These are phyloP conservation scores for Oryza punctata DNA, from an alignment of 176 grass and related monocot species.

Conservation along the genomic window DNA sequence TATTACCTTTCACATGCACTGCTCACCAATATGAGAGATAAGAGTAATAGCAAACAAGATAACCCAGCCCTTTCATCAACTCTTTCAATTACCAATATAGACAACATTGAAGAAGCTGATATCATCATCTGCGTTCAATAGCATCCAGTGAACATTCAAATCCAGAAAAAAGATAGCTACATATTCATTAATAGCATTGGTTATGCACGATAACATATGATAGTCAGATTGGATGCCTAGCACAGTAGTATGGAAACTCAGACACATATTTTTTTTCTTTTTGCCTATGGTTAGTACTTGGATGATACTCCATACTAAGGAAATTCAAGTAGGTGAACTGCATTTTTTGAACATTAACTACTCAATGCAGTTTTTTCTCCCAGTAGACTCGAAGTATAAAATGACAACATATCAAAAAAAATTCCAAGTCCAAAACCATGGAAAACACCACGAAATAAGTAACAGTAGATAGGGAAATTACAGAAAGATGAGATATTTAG, in stretches of 20 bases:
- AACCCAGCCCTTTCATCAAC: slow-evolving; percentile 76
- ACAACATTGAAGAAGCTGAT: slow-evolving; percentile 84
- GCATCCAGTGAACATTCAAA: slow-evolving; percentile 39
- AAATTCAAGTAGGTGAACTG: not conserved
- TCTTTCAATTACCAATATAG: slow-evolving; percentile 93
- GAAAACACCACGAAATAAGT: not conserved
- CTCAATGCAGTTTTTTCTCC: not conserved
- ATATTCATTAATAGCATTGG: not conserved
- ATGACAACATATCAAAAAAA: not conserved
- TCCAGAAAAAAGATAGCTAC: not conserved
- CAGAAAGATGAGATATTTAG: slow-evolving; percentile 44
- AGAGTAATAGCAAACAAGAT: slow-evolving; percentile 74
- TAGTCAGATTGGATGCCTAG: not conserved
- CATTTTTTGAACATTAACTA: slow-evolving; percentile 5
- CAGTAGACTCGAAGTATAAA: slow-evolving; percentile 11
- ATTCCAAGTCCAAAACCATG: not conserved
- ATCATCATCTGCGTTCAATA: slow-evolving; percentile 83
- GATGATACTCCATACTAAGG: not conserved
- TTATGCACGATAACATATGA: slow-evolving; percentile 14
- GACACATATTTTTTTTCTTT: not conserved
- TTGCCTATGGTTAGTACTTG: not conserved
- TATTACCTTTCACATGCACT: slow-evolving; percentile 89
- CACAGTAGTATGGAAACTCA: slow-evolving; percentile 8
- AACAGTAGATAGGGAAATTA: slow-evolving; percentile 14
- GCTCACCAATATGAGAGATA: slow-evolving; percentile 71